Evolutionary conservation across 1,139 yeast genomes (phyloP).

Genomic region (Keqinozyma sinolaborantium): DNA sequence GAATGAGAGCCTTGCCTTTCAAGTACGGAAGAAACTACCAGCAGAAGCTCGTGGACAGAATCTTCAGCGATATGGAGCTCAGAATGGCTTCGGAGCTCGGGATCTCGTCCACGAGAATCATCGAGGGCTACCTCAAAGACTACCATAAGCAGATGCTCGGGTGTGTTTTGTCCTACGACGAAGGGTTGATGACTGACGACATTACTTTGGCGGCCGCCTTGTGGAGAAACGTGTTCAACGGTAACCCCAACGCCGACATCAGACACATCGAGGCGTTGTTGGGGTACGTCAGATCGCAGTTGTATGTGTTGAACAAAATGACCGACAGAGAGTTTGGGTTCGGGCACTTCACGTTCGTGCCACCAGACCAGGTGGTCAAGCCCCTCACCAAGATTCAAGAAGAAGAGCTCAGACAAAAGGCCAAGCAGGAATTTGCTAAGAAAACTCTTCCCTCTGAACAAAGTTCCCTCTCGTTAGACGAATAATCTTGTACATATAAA

Average conservation of each 20-base stretch:
- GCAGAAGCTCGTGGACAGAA: conserved; percentile 85
- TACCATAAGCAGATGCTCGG: conserved; percentile 91
- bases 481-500: conserved; percentile 17
- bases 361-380: conserved; percentile 78
- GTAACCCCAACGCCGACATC: conserved; percentile 76
- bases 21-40: conserved; percentile 87
- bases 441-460: conserved; percentile 59
- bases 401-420: conserved; percentile 37
- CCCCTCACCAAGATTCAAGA: conserved; percentile 66
- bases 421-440: conserved; percentile 29
- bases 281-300: conserved; percentile 83
- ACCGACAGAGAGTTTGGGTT: conserved; percentile 90
- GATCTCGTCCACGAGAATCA: conserved; percentile 77
- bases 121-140: conserved; percentile 84
- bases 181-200: conserved; percentile 81
- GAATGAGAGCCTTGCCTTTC: conserved; percentile 96
- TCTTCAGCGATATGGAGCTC: conserved; percentile 85
- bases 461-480: conserved; percentile 62
- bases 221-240: conserved; percentile 90
- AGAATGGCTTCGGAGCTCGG: conserved; percentile 83
- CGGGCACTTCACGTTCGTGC: conserved; percentile 81
- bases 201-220: conserved; percentile 82
- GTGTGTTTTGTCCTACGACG: conserved; percentile 85
- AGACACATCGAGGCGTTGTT: conserved; percentile 84
- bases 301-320: conserved; percentile 79